Percentiles rank a stretch among this genome's conserved stretches.
phyloP scores from a whole-genome alignment of 306 rosid genomes.

The Trichosanthes truncata region DNA sequence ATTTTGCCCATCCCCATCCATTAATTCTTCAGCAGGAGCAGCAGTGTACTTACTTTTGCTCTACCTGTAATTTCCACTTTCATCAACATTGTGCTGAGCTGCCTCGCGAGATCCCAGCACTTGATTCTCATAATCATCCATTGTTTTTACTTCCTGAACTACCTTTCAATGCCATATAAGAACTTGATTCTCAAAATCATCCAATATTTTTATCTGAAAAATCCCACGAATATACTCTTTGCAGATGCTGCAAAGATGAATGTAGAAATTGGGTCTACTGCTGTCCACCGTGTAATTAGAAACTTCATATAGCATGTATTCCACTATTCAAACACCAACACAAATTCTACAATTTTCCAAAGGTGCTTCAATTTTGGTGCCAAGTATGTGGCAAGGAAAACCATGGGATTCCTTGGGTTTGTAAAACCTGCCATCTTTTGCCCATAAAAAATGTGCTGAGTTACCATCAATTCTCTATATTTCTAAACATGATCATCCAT shows the following conservation, averaged over 20 bases:
- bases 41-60: not conserved
- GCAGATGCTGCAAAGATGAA: too few relatives aligned
- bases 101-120: not conserved
- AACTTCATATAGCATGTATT: not conserved
- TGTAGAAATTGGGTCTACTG: too few relatives aligned
- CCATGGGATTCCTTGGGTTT: too few relatives aligned
- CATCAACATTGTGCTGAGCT: not conserved
- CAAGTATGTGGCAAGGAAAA: not conserved
- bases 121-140: not conserved
- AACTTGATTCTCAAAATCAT: too few relatives aligned
- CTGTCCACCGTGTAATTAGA: not conserved
- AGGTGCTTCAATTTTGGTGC: not conserved
- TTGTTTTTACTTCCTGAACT: too few relatives aligned
- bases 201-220: too few relatives aligned
- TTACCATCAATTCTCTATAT: not conserved
- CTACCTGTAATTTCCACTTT: not conserved
- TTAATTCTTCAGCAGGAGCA: not conserved
- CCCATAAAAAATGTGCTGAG: not conserved
- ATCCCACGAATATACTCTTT: too few relatives aligned
- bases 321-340: not conserved
- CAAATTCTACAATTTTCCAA: not conserved
- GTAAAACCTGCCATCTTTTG: not conserved
- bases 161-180: too few relatives aligned
- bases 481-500: not conserved
- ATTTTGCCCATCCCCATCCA: not conserved